Base-by-base conservation (phyloP, 306 rosid species). In the Canavalia ensiformis region DNA sequence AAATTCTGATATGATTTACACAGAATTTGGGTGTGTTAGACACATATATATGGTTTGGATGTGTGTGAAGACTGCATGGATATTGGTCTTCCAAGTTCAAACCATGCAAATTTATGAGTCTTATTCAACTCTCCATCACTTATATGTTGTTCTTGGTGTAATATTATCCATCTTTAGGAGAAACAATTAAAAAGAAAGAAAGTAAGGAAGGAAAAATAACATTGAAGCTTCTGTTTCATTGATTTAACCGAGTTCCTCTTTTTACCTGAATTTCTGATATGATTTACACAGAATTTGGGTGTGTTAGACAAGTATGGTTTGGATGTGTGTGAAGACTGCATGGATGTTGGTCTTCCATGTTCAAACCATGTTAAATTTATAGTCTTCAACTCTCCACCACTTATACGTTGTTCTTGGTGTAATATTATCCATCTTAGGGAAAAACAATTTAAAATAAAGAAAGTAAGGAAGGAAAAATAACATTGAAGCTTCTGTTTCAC, bases 161-260 rank as follows among this genome's bases (percentile, higher is more conserved):
- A 52, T 72, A 37, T 45, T 35, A 60, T 64, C 13, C n/a, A 18
- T 80, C 68, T 44, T 54, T 28, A 59, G 41, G 33, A 52, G 52
- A 65, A 78, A 29, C 2, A 45, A 56, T 8, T 35, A 33, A 7
- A 13, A 42, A 42, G 50, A 4, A 33, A 69, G 39, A 51, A 33
- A 66, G 29, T 39, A 59, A 18, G 3, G n/a, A 62, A n/a, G 70
- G 57, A 75, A 70, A 69, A 54, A n/a, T 77, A 69, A 84, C 63
- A 64, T 69, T 41, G 77, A 63, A 63, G 69, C 82, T 69, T 63
- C 1, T 58, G 77, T 72, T 76, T 77, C 63, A 31, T 70, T 81
- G 74, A 18, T 18, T 18, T 18, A 18, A 18, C 25, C 25, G 25
- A 18, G 25, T 18, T 18, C 25, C 25, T 18, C 25, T 18, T 18